Evolutionary conservation across 139 green algal genomes (phyloP), one percentile per base, ranked within the genome.

Genomic region (Coelastrella sp.): DNA sequence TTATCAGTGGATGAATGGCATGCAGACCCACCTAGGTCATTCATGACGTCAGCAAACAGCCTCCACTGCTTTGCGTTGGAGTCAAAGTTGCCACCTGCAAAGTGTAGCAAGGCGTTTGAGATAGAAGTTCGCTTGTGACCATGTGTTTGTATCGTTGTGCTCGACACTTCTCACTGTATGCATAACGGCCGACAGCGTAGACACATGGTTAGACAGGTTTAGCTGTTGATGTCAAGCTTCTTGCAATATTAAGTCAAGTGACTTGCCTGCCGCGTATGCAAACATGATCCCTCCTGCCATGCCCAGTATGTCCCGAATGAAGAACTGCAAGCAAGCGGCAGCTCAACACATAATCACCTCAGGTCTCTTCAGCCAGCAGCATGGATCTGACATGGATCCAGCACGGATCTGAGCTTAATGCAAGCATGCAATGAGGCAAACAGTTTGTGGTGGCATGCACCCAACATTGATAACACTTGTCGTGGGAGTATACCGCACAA

Each of bases 51-150:
- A 81, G 94, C 94, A 94, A 96, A 97, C 61, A 99, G 90, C 20
- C 96, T 88, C 94, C 94, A 98, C 90, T 97, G 96, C 93, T 98
- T 98, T 56, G 96, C 94, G 57, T 94, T 93, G 4, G 83, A 87
- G 87, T 96, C 94, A 59, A 97, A 91, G 13, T 89, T 75, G 4
- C 88, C 19, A 91, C 94, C 91, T 93, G 86, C 59, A 91, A 79
- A 16, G 74, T 13, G 7, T 17, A 76, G 14, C 68, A 47, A 47
- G 32, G 32, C 32, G 32, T 47, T 47, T 47, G 32, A 47, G 32
- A 47, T 47, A 47, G 32, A 47, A 47, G 32, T 47, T 47, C 32
- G 32, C 32, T 47, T 47, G 32, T 47, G 32, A 47, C 32, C 32
- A 47, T 47, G 32, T 47, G 32, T 47, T 47, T 47, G 32, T 47